phyloP scores from a whole-genome alignment of 306 rosid genomes.

The Oemleria cerasiformis region DNA sequence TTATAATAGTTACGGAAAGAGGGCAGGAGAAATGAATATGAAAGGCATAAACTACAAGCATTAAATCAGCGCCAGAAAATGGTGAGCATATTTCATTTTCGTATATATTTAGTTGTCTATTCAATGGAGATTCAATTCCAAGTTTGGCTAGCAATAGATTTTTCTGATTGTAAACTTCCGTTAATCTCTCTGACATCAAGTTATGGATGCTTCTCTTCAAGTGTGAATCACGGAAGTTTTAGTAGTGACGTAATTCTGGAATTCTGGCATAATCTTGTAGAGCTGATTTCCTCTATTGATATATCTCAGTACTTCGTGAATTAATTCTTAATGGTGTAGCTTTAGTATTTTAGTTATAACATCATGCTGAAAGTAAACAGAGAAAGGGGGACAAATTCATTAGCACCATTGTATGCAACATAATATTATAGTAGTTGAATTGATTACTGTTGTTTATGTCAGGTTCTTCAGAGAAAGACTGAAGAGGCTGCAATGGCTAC shows the following conservation, averaged over 20 bases:
- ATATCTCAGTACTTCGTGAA: too few relatives aligned
- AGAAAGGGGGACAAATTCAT: too few relatives aligned
- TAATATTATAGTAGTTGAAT: neutral
- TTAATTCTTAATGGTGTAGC: too few relatives aligned
- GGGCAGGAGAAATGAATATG: conserved; percentile 98
- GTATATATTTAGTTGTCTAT: conserved; percentile 14
- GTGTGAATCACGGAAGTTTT: too few relatives aligned
- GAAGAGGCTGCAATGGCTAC: conserved; percentile 99
- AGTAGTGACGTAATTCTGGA: too few relatives aligned
- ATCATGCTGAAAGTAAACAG: too few relatives aligned
- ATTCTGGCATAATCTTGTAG: too few relatives aligned
- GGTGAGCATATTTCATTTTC: conserved; percentile 49
- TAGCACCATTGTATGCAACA: neutral
- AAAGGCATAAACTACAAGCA: conserved; percentile 98
- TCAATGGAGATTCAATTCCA: neutral
- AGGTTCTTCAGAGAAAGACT: conserved; percentile 99
- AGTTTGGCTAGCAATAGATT: neutral
- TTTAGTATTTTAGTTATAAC: too few relatives aligned
- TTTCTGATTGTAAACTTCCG: conserved; percentile 6
- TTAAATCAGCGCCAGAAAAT: conserved; percentile 97
- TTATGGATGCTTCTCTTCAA: too few relatives aligned
- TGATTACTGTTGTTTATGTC: conserved; percentile 21
- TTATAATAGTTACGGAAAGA: conserved; percentile 76
- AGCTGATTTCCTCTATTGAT: neutral
- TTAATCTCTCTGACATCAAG: neutral